A percentile compares a stretch with the other conserved stretches of the same genome.
These are phyloP conservation scores for Oleoguttula mirabilis DNA, from an alignment of 495 filamentous ascomycete genomes.

Conservation along the genomic window DNA sequence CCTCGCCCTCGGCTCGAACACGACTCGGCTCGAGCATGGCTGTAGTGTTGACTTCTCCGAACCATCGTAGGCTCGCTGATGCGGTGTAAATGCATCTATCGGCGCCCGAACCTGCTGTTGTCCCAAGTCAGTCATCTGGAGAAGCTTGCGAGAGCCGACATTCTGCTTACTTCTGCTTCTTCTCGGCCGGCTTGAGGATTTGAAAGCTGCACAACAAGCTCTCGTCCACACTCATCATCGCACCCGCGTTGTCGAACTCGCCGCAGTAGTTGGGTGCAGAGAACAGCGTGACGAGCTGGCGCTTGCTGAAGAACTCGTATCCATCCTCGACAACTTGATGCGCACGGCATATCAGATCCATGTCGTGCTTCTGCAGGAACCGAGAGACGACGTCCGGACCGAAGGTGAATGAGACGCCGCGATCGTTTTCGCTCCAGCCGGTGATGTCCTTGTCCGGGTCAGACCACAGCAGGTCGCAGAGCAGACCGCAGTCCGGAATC, in stretches of 20 bases:
- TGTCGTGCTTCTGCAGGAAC: constrained; percentile 98
- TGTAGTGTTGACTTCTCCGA: no score
- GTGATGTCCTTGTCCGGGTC: constrained; percentile 99
- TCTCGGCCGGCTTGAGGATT: constrained; percentile 99
- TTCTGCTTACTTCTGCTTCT: constrained; percentile 99
- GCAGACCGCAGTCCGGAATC: constrained; percentile 96
- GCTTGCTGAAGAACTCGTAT: constrained; percentile 99
- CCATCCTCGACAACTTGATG: constrained; percentile 99
- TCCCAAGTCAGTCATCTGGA: constrained; percentile 36
- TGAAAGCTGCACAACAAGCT: constrained; percentile 98
- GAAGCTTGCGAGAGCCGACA: constrained; percentile 37
- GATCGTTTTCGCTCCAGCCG: constrained; percentile 99
- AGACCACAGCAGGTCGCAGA: constrained; percentile 97
- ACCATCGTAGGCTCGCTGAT: no score
- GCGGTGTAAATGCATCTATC: no score
- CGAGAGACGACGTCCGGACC: constrained; percentile 97
- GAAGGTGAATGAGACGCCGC: constrained; percentile 97
- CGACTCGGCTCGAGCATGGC: no score
- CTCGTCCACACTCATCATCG: constrained; percentile 99
- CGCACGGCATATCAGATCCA: constrained; percentile 97
- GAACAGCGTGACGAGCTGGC: constrained; percentile 94
- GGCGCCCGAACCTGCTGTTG: constrained; percentile 92
- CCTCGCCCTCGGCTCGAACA: no score
- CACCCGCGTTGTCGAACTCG: constrained; percentile 98
- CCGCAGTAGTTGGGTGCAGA: constrained; percentile 98